Base-by-base conservation (phyloP, 1,284 basidiomycete species). In the Volvariella surrecta region DNA sequence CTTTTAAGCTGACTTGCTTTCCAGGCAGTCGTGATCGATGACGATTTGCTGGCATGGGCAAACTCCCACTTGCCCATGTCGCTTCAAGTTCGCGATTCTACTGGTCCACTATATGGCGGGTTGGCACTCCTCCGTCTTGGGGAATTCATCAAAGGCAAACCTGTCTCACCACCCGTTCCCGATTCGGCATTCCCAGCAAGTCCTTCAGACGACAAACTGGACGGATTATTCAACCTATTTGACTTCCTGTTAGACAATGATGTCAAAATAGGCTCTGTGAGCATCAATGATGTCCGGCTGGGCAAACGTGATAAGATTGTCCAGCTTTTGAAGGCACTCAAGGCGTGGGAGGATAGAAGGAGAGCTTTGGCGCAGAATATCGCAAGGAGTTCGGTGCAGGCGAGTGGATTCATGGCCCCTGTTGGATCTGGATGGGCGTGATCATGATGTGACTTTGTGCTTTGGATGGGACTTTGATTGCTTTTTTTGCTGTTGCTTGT, bases 181-280 rank as follows among this genome's bases (percentile, higher is more conserved):
- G 88, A 92, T 54, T 80, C 79, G 3, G 82, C 83, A 1, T 92
- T 93, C 68, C 88, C 88, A 1, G 57, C 63, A 10, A 71, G 71
- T 22, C 62, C 71, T 3, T 66, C 69, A 45, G 85, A 90, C 53
- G 85, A 89, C 51, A 85, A 80, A 53, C 68, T 94, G n/a, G 89
- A 93, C 41, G 90, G 90, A 11, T 70, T 95, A 32, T 92, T 95
- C 68, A 74, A 79, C 46, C 68, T 93, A 47, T 91, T 92, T 63
- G 90, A 94, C 62, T 90, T 89, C 60, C 63, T 94, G 42, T 74
- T 93, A 34, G 89, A 92, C 54, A 87, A 89, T 49, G 89, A 89
- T 44, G 79, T 94, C 45, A 86, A 86, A 63, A 87, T 92, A 68
- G 90, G 85, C 8, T 79, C 74, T 49, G 83, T 94, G 24, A 92